Conservation (phyloP, 192 early-diverging fungal species). For the Coemansia sp. region DNA sequence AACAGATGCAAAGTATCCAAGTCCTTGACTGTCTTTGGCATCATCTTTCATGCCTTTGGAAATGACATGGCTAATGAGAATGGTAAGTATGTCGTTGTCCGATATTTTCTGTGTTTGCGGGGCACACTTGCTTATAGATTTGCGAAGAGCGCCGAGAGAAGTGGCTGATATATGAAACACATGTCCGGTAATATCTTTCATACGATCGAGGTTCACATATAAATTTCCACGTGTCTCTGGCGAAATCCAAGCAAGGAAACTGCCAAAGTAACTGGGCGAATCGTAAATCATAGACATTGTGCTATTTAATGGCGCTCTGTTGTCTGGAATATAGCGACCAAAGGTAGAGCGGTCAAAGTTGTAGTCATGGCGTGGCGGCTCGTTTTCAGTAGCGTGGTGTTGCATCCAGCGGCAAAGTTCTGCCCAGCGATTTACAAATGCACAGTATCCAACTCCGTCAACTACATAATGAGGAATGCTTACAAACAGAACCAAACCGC, state of each 20-base stretch:
- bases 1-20: background rate
- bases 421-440: conserved; percentile 27
- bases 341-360: conserved; percentile 36
- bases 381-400: too few relatives aligned
- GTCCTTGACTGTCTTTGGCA: background rate
- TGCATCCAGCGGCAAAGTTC: conserved; percentile 10
- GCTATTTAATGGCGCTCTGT: conserved; percentile 6
- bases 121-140: background rate
- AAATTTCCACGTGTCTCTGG: conserved; percentile 8
- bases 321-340: conserved; percentile 14
- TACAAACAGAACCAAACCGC: conserved; percentile 24
- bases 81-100: conserved; percentile 25
- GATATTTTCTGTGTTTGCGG: background rate
- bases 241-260: conserved; percentile 8
- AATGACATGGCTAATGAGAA: conserved; percentile 6
- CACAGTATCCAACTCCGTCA: conserved; percentile 14
- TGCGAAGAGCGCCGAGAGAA: conserved; percentile 2
- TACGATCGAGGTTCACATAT: background rate
- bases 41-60: background rate
- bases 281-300: conserved; percentile 14
- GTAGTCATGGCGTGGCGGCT: background rate
- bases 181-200: conserved; percentile 1
- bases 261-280: conserved; percentile 4
- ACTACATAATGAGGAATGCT: conserved; percentile 20
- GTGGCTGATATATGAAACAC: conserved; percentile 14